Conservation (phyloP, 495 filamentous ascomycete genomes). For the Talaromyces proteolyticus region DNA sequence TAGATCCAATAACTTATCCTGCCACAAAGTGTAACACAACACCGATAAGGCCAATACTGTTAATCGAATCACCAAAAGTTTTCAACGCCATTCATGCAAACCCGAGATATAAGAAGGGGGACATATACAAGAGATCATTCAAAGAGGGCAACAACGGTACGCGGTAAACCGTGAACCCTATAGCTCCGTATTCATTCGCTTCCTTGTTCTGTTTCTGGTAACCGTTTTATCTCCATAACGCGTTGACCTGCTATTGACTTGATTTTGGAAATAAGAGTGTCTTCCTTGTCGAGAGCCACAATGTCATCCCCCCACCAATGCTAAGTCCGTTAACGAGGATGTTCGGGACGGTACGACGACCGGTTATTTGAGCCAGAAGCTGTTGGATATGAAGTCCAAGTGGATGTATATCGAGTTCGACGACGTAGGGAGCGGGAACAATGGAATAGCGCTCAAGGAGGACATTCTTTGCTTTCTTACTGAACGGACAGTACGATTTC, state of each 20-base stretch:
- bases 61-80: not conserved
- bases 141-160: no score
- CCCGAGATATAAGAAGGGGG: no score
- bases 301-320: constrained; percentile 90
- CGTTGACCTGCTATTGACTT: constrained; percentile 66
- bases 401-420: constrained; percentile 82
- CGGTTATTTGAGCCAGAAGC: constrained; percentile 63
- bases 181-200: not conserved
- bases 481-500: constrained; percentile 86
- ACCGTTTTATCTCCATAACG: constrained; percentile 43
- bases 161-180: not conserved
- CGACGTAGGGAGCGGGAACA: constrained; percentile 74
- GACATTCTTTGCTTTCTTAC: constrained; percentile 73
- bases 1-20: not conserved
- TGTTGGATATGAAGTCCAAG: constrained; percentile 67
- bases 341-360: constrained; percentile 84
- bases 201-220: not conserved
- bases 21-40: not conserved
- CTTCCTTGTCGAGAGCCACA: constrained; percentile 61
- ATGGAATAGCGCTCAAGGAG: constrained; percentile 79
- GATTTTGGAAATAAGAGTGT: constrained; percentile 65
- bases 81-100: not conserved
- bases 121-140: no score
- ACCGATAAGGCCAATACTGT: not conserved
- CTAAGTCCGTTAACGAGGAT: constrained; percentile 80